Conservation (phyloP, 805 yeast species). For the Candida yuanshanica region DNA sequence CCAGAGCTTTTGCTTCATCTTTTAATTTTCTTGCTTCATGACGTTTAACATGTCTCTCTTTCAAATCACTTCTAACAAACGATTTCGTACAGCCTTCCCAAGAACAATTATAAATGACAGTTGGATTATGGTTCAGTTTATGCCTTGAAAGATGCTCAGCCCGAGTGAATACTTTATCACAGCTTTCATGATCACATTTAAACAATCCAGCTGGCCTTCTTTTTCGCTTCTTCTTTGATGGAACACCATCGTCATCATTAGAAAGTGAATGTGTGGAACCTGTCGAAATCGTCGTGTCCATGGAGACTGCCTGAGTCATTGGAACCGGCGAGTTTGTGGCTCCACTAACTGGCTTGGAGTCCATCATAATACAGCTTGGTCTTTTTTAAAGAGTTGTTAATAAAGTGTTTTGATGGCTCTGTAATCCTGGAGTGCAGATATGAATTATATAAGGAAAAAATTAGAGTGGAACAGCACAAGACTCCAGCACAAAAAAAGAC, state of each 20-base stretch:
- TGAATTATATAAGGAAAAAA: too few species aligned
- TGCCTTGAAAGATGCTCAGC: conserved; percentile 64
- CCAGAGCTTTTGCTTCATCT: conserved; percentile 21
- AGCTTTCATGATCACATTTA: conserved; percentile 41
- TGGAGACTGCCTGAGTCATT: not conserved
- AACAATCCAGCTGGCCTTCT: conserved; percentile 27
- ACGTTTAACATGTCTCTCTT: conserved; percentile 40
- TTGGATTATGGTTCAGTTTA: conserved; percentile 53
- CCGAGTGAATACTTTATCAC: conserved; percentile 52
- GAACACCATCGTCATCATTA: not conserved
- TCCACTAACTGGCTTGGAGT: not conserved
- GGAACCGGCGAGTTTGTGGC: not conserved
- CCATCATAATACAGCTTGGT: too few species aligned
- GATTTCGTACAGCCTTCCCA: conserved; percentile 49
- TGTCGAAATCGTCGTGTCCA: not conserved
- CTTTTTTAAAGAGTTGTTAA: not conserved
- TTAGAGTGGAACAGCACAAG: too few species aligned
- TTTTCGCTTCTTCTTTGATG: conserved; percentile 17
- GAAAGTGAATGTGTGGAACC: not conserved
- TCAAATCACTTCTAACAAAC: conserved; percentile 57
- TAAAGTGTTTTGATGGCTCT: not conserved
- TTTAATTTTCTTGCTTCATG: conserved; percentile 30
- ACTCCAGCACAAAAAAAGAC: too few species aligned
- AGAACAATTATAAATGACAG: conserved; percentile 47
- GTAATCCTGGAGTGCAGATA: too few species aligned